Conservation (phyloP, 2,329 filamentous ascomycete species). For the Leptosphaerulina australis region DNA sequence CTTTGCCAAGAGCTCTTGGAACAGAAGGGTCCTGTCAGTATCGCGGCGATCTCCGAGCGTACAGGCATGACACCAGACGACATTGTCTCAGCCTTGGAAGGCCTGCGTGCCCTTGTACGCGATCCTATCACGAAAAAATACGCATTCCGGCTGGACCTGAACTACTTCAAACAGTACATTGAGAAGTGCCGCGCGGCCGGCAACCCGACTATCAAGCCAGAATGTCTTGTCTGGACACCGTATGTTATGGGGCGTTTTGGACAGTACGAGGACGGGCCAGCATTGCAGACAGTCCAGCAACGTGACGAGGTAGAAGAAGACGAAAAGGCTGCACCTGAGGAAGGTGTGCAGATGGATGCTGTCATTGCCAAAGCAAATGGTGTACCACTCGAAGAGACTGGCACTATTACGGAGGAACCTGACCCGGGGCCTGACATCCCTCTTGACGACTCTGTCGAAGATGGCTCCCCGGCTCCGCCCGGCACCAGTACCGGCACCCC, state of each 20-base stretch:
- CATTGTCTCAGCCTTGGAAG: conserved; percentile 91
- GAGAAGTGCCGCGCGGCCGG: conserved; percentile 87
- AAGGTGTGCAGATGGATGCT: conserved; percentile 51
- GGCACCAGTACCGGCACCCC: conserved; percentile 33
- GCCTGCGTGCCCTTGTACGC: conserved; percentile 83
- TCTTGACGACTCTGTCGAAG: conserved; percentile 38
- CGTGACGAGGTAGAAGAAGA: conserved; percentile 71
- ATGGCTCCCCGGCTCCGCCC: conserved; percentile 38
- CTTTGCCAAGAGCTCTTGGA: conserved; percentile 82
- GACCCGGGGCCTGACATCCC: conserved; percentile 29
- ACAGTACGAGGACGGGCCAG: conserved; percentile 81
- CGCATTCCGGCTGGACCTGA: conserved; percentile 83
- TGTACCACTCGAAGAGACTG: conserved; percentile 23
- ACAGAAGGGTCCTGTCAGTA: conserved; percentile 60
- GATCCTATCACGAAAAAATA: conserved; percentile 89
- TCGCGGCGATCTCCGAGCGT: conserved; percentile 75
- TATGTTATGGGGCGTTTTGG: conserved; percentile 92
- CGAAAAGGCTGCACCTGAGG: conserved; percentile 49
- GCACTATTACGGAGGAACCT: conserved; percentile 19
- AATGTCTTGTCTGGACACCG: conserved; percentile 88
- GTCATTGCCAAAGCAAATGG: conserved; percentile 35
- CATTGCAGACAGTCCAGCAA: conserved; percentile 83
- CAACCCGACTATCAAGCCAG: conserved; percentile 82
- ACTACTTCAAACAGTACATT: conserved; percentile 86
- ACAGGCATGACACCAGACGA: conserved; percentile 97